phyloP scores from a whole-genome alignment of 2,329 filamentous ascomycete genomes.

The Graphium sp. region DNA sequence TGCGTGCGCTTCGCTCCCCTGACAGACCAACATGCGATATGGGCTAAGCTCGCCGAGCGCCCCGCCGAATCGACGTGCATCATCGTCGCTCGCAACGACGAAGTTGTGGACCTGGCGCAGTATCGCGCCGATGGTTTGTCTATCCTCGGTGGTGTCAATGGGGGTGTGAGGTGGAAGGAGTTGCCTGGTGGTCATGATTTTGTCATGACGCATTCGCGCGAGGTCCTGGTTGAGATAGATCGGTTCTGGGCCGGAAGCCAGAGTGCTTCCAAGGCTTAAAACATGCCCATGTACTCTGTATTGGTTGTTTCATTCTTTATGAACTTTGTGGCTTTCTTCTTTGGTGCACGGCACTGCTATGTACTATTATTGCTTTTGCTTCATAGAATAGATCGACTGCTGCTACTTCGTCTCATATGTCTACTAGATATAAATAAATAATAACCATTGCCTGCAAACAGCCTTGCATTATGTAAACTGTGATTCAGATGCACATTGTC shows the following conservation, averaged over 20 bases:
- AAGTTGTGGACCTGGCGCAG: conserved; percentile 32
- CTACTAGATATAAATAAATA: too few species aligned
- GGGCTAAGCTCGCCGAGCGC: conserved; percentile 25
- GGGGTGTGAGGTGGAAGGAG: conserved; percentile 28
- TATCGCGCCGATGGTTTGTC: conserved; percentile 31
- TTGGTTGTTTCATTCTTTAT: not conserved
- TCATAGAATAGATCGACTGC: too few species aligned
- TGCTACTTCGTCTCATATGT: too few species aligned
- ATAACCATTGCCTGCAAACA: too few species aligned
- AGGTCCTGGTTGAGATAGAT: conserved; percentile 27
- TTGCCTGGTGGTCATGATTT: conserved; percentile 43
- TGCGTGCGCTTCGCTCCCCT: conserved; percentile 37
- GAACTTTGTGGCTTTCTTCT: not conserved
- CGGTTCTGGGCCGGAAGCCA: conserved; percentile 22
- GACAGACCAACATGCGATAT: conserved; percentile 31
- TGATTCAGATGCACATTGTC: too few species aligned
- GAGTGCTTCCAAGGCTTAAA: too few species aligned
- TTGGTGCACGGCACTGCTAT: too few species aligned
- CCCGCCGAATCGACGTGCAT: conserved; percentile 27
- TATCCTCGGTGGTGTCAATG: conserved; percentile 28
- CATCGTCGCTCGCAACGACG: conserved; percentile 30
- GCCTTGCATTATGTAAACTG: too few species aligned
- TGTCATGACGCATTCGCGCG: conserved; percentile 34
- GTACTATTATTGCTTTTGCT: too few species aligned
- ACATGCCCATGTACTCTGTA: too few species aligned